A percentile compares a stretch with the other conserved stretches of the same genome.
phyloP scores from a whole-genome alignment of 1,139 yeast species.

The Diutina pseudorugosa region DNA sequence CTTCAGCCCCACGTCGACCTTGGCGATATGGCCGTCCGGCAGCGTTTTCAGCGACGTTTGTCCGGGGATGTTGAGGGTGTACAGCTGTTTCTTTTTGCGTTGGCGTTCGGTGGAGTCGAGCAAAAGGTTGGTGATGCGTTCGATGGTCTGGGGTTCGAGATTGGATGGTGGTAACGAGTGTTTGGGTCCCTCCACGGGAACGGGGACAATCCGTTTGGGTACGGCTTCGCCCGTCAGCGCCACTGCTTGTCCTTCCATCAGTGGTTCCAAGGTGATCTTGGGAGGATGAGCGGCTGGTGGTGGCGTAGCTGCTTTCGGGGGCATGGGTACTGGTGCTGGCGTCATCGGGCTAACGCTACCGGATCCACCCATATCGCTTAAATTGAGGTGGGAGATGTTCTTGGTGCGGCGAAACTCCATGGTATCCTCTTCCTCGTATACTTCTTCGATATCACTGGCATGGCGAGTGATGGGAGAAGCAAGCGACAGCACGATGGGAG shows the following conservation, averaged over 20 bases:
- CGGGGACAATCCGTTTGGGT: neutral
- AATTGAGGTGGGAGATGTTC: slow-evolving; percentile 31
- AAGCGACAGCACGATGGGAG: slow-evolving; percentile 48
- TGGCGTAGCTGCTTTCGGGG: neutral
- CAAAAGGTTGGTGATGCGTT: slow-evolving; percentile 1
- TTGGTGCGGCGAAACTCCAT: slow-evolving; percentile 14
- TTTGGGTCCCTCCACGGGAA: slow-evolving; percentile 1
- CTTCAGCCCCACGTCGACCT: slow-evolving; percentile 64
- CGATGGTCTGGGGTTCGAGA: slow-evolving; percentile 1
- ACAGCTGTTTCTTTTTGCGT: slow-evolving; percentile 30
- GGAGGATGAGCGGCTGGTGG: neutral
- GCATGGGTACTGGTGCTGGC: neutral
- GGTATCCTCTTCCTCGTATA: slow-evolving; percentile 13
- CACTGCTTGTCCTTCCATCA: slow-evolving; percentile 3
- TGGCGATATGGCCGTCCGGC: slow-evolving; percentile 74
- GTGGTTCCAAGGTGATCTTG: neutral
- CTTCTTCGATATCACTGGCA: slow-evolving; percentile 12
- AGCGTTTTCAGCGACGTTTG: slow-evolving; percentile 73
- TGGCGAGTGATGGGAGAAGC: slow-evolving; percentile 38
- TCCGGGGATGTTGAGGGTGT: slow-evolving; percentile 88
- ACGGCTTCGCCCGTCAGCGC: neutral
- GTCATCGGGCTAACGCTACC: slow-evolving; percentile 4
- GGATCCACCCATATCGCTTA: slow-evolving; percentile 18
- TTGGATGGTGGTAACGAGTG: neutral
- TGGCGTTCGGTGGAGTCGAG: neutral